Evolutionary conservation across 345 rosid species (phyloP).

Genomic region (Mallotus nudiflorus): DNA sequence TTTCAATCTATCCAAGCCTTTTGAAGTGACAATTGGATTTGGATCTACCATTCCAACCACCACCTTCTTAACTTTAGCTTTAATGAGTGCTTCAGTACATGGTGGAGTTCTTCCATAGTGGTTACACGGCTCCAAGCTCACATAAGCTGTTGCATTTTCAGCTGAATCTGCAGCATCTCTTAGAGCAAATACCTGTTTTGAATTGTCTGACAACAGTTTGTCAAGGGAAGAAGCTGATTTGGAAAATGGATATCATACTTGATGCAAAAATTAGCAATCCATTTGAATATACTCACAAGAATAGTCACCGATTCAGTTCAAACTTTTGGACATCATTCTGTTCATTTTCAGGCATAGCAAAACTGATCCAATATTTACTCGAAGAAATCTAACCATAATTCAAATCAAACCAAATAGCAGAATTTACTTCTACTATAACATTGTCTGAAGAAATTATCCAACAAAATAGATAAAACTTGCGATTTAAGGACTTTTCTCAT

Average conservation of each 20-base stretch:
- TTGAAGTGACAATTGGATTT: slow-evolving; percentile 84
- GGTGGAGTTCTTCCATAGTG: slow-evolving; percentile 95
- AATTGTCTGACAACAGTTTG: background rate
- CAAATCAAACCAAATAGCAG: background rate
- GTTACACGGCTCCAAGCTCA: slow-evolving; percentile 91
- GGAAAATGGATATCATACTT: background rate
- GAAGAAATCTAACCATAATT: background rate
- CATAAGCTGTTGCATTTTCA: slow-evolving; percentile 80
- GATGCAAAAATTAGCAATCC: background rate
- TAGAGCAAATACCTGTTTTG: slow-evolving; percentile 75
- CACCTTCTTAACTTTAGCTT: slow-evolving; percentile 78
- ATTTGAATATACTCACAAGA: background rate
- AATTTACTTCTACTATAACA: background rate
- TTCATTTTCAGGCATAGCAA: background rate
- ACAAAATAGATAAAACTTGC: too few species aligned
- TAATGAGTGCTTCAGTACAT: slow-evolving; percentile 75
- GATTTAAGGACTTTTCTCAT: too few species aligned
- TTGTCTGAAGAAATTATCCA: too few species aligned
- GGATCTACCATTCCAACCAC: slow-evolving; percentile 89
- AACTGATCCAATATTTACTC: background rate
- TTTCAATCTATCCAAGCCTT: slow-evolving; percentile 56
- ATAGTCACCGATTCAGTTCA: too few species aligned
- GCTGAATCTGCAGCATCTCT: slow-evolving; percentile 78
- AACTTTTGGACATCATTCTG: background rate
- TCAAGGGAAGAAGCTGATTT: background rate